Base-by-base conservation (phyloP, 2,329 filamentous ascomycete species). In the Venturia effusa region DNA sequence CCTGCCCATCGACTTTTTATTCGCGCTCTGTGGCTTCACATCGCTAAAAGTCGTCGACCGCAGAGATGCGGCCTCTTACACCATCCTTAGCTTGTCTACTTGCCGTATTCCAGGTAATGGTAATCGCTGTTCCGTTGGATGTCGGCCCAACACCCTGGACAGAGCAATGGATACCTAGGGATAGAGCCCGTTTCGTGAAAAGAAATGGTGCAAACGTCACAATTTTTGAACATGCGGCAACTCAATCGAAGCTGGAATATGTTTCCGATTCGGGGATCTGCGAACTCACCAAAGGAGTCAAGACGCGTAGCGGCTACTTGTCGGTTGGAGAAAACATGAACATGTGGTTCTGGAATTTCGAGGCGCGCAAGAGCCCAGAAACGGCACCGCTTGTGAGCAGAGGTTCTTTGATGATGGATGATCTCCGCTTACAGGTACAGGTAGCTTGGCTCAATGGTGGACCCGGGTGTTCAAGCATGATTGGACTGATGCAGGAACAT, bases 231-330 rank as follows among this genome's bases (percentile, higher is more conserved):
- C 79, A 82, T 68, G 74, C 74, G n/a, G 75, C 74, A 1, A 80
- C 79, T 1, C 74, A 73, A 48, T 74, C 77, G 70, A 32, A 67
- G 61, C 17, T 83, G 55, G 75, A 79, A 27, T 81, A 77, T 64
- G 79, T 83, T 32, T 77, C 76, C 30, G 81, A 83, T 67, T 81
- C 80, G 0, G 74, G 80, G 55, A 75, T 81, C 63, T 82, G 80
- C 67, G 80, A 82, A 70, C 81, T 78, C 0, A 82, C 79, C 0
- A 73, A 74, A 0, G 77, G 78, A 1, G 80, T 82, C 1, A 81
- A 79, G 37, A 78, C 79, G 65, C 80, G 80, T 68, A 81, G 79
- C 4, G 80, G 80, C 8, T 82, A 82, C 72, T 61, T 84, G 65
- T 75, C 75, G 2, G 77, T 81, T 15, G 78, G 80, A 71, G 67